Percentiles rank a stretch among this genome's conserved stretches.
Evolutionary conservation across 2,329 filamentous ascomycete genomes (phyloP).

Genomic region (Diaporthe nobilis): DNA sequence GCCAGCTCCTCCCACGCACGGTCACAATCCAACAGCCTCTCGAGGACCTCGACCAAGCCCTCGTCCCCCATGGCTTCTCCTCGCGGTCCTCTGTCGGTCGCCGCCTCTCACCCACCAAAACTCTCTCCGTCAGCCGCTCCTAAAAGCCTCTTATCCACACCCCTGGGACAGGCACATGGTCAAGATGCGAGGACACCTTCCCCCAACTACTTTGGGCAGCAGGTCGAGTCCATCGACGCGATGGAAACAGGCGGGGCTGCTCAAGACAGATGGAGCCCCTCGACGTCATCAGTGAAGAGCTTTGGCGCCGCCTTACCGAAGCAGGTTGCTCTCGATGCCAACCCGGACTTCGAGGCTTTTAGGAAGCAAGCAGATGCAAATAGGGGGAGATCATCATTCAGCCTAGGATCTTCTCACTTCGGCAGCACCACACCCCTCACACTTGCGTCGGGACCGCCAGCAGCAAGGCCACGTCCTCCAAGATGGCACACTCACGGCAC

Average conservation of each 20-base stretch:
- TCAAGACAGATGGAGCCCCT: conserved; percentile 81
- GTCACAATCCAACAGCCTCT: conserved; percentile 58
- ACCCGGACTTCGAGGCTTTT: conserved; percentile 87
- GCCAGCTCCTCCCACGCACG: conserved; percentile 51
- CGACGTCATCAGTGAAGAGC: conserved; percentile 78
- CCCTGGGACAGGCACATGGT: conserved; percentile 46
- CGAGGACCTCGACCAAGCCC: conserved; percentile 57
- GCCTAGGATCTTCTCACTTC: conserved; percentile 61
- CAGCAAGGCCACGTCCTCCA: conserved; percentile 57
- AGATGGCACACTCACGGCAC: conserved; percentile 65
- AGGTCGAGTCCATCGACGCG: conserved; percentile 73
- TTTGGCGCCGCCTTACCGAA: conserved; percentile 78
- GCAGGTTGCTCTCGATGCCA: conserved; percentile 79
- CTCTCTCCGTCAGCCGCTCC: conserved; percentile 56
- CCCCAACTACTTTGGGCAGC: conserved; percentile 90
- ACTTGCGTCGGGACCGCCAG: conserved; percentile 44
- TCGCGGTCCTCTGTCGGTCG: conserved; percentile 66
- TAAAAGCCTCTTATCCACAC: conserved; percentile 34
- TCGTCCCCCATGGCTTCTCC: conserved; percentile 68
- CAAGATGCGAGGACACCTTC: conserved; percentile 68
- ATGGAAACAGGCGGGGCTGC: conserved; percentile 75
- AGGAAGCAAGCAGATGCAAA: conserved; percentile 79
- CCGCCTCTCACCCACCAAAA: conserved; percentile 68
- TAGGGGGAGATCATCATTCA: conserved; percentile 62
- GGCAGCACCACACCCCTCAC: conserved; percentile 49